Evolutionary conservation across 805 yeast genomes (phyloP).

Genomic region (Millerozyma miso): DNA sequence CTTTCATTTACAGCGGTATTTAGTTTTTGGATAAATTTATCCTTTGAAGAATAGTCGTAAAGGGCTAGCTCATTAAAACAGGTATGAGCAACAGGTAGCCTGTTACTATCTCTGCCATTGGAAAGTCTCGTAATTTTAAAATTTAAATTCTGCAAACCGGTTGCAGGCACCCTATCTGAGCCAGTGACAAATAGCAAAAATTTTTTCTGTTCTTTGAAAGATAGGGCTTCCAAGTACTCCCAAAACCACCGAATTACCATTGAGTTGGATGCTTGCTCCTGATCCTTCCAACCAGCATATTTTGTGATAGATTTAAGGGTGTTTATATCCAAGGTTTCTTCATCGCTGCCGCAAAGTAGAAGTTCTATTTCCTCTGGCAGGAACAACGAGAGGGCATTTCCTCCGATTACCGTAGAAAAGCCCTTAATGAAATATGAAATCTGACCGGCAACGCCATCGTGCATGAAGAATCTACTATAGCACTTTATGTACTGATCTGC

Average conservation of each 20-base stretch:
- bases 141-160: slow-evolving; percentile 74
- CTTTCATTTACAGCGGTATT: slow-evolving; percentile 70
- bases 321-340: slow-evolving; percentile 58
- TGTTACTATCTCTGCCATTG: slow-evolving; percentile 31
- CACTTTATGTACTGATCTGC: slow-evolving; percentile 55
- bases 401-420: slow-evolving; percentile 71
- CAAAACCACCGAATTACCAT: slow-evolving; percentile 76
- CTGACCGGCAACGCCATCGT: slow-evolving; percentile 48
- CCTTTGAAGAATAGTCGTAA: slow-evolving; percentile 55
- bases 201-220: slow-evolving; percentile 49
- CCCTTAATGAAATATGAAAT: slow-evolving; percentile 63
- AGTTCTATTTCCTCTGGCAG: slow-evolving; percentile 78
- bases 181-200: slow-evolving; percentile 81
- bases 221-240: slow-evolving; percentile 58
- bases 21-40: slow-evolving; percentile 56
- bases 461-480: slow-evolving; percentile 60
- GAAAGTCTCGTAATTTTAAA: slow-evolving; percentile 60
- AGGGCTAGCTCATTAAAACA: slow-evolving; percentile 89
- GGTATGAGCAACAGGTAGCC: slow-evolving; percentile 86
- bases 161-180: slow-evolving; percentile 87
- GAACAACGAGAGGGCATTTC: slow-evolving; percentile 75
- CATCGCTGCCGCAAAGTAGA: slow-evolving; percentile 72
- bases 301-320: slow-evolving; percentile 67
- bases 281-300: slow-evolving; percentile 60
- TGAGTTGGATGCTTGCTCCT: slow-evolving; percentile 34